Evolutionary conservation across 805 yeast genomes (phyloP).

Genomic region (Starmerella vitae): DNA sequence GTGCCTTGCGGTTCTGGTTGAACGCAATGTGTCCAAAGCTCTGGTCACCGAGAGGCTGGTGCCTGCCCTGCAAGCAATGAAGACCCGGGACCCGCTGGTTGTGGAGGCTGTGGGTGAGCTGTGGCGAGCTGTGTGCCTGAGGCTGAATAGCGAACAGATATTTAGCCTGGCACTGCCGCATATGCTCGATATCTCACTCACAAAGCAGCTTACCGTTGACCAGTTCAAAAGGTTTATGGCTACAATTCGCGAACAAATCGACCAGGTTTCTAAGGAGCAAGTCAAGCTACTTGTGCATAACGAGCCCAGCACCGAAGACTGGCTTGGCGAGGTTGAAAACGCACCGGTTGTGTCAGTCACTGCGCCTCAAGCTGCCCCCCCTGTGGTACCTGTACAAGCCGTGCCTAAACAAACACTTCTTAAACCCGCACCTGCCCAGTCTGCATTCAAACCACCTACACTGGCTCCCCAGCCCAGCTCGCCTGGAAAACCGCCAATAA

Average conservation of each 20-base stretch:
- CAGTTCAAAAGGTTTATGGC: conserved; percentile 33
- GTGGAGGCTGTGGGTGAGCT: conserved; percentile 38
- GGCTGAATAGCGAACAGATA: conserved; percentile 37
- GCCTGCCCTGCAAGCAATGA: conserved; percentile 64
- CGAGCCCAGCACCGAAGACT: conserved; percentile 12
- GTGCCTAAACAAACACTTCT: background rate
- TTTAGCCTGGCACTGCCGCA: conserved; percentile 45
- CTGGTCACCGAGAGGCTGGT: conserved; percentile 63
- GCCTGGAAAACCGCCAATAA: too few species aligned
- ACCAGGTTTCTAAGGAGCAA: conserved; percentile 35
- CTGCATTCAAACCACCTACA: too few species aligned
- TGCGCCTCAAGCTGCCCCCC: too few species aligned
- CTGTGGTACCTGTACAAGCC: too few species aligned
- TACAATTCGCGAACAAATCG: conserved; percentile 33
- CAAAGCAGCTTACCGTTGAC: conserved; percentile 31
- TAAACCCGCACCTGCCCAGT: background rate
- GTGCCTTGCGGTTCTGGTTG: conserved; percentile 12
- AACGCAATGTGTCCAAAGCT: conserved; percentile 42
- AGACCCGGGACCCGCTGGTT: conserved; percentile 60
- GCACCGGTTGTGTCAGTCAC: too few species aligned
- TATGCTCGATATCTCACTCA: conserved; percentile 38
- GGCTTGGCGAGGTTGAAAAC: conserved; percentile 9
- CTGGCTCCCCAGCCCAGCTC: too few species aligned
- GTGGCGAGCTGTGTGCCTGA: conserved; percentile 26
- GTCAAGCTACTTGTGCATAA: conserved; percentile 14